Conservation (phyloP, 2,329 filamentous ascomycete genomes). For the Aspergillus jensenii region DNA sequence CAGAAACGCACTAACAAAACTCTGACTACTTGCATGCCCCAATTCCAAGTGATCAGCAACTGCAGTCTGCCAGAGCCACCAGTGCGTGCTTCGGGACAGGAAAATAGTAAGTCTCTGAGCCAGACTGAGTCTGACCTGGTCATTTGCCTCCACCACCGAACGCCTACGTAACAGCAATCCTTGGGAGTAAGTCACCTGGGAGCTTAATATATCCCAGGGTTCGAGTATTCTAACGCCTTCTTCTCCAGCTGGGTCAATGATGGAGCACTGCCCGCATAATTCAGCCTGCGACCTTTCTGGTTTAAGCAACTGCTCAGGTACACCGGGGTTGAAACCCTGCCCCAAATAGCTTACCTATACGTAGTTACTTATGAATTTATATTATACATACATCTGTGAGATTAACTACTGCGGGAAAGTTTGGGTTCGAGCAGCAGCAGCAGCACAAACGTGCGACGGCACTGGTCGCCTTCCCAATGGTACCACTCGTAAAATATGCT, state of each 20-base stretch:
- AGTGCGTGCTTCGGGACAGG: background rate
- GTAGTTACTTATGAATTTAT: background rate
- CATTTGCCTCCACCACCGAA: background rate
- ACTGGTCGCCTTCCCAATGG: background rate
- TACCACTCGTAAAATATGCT: background rate
- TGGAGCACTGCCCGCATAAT: background rate
- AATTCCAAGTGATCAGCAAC: slow-evolving; percentile 6
- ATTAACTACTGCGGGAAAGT: background rate
- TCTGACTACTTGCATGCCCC: slow-evolving; percentile 3
- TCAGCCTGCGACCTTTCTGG: background rate
- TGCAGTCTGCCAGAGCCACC: background rate
- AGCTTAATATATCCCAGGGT: background rate
- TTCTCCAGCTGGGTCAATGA: background rate
- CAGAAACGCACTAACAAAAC: slow-evolving; percentile 1
- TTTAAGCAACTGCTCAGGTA: background rate
- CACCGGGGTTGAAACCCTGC: background rate
- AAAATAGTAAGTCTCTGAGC: background rate
- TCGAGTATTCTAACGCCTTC: background rate
- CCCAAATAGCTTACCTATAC: background rate
- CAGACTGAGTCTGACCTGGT: slow-evolving; percentile 10
- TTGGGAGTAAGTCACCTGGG: background rate
- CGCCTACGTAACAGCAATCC: background rate
- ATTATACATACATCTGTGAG: background rate
- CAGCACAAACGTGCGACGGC: background rate
- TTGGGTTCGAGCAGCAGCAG: background rate